Evolutionary conservation across 2,329 filamentous ascomycete genomes (phyloP).

Genomic region (Monosporascus sp.): DNA sequence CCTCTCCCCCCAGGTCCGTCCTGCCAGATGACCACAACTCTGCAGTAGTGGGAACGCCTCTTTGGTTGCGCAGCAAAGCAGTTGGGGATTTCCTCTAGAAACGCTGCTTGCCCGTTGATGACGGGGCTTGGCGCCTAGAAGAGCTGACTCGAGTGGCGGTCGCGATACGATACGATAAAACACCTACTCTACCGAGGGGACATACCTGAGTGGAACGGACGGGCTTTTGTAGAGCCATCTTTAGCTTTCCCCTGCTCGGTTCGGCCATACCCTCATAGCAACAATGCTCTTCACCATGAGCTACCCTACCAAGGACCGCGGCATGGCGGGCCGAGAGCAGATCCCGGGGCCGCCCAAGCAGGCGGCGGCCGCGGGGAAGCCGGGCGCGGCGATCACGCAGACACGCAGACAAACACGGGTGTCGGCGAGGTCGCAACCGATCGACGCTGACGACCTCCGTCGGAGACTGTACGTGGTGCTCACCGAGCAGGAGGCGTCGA

Average conservation of each 20-base stretch:
- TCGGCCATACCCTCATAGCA: not conserved
- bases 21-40: not conserved
- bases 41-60: not conserved
- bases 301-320: constrained; percentile 4
- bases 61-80: too few relatives aligned
- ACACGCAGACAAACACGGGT: constrained; percentile 5
- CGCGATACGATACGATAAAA: too few relatives aligned
- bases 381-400: not conserved
- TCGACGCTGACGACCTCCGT: constrained; percentile 52
- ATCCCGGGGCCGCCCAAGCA: constrained; percentile 1
- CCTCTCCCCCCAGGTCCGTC: not conserved
- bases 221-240: not conserved
- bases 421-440: constrained; percentile 26
- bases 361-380: not conserved
- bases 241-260: not conserved
- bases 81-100: not conserved
- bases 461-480: constrained; percentile 46
- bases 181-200: too few relatives aligned
- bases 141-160: too few relatives aligned
- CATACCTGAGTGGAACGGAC: not conserved
- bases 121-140: too few relatives aligned
- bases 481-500: constrained; percentile 40
- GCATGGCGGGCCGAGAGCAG: not conserved
- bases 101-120: not conserved
- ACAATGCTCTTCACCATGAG: constrained; percentile 14